A percentile compares a stretch with the other conserved stretches of the same genome.
Conservation (phyloP, 106 monocot species). For the Posidonia australis region DNA sequence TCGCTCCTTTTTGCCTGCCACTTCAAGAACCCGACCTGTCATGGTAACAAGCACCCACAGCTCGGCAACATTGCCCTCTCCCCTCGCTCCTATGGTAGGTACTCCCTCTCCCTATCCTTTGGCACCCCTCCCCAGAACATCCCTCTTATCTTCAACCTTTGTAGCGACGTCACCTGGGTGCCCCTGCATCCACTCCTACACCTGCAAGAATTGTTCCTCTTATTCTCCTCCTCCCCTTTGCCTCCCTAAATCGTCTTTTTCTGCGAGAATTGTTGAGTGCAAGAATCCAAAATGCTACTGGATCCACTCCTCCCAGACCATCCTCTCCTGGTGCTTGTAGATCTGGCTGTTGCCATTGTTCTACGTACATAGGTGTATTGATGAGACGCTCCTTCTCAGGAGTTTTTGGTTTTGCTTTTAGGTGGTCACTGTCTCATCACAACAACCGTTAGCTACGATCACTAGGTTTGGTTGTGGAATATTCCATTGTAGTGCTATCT, state of each 20-base stretch:
- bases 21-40: conserved; percentile 8
- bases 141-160: conserved; percentile 65
- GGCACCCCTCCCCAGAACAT: conserved; percentile 22
- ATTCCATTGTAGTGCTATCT: conserved; percentile 48
- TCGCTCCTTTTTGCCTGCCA: conserved; percentile 22
- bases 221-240: conserved; percentile 13
- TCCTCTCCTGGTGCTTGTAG: conserved; percentile 27
- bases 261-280: conserved; percentile 71
- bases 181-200: conserved; percentile 65
- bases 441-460: conserved; percentile 53
- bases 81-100: conserved; percentile 30
- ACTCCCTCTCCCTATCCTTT: conserved; percentile 22
- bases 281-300: conserved; percentile 58
- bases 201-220: conserved; percentile 38
- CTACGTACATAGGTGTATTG: conserved; percentile 76
- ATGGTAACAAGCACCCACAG: not conserved
- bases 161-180: conserved; percentile 60
- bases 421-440: conserved; percentile 69
- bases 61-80: conserved; percentile 1
- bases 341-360: conserved; percentile 27
- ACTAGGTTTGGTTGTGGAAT: conserved; percentile 79
- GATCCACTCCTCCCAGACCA: conserved; percentile 23
- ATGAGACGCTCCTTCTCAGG: conserved; percentile 38
- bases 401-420: conserved; percentile 36
- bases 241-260: conserved; percentile 52